phyloP scores from a whole-genome alignment of 345 rosid species.

The Populus nigra region DNA sequence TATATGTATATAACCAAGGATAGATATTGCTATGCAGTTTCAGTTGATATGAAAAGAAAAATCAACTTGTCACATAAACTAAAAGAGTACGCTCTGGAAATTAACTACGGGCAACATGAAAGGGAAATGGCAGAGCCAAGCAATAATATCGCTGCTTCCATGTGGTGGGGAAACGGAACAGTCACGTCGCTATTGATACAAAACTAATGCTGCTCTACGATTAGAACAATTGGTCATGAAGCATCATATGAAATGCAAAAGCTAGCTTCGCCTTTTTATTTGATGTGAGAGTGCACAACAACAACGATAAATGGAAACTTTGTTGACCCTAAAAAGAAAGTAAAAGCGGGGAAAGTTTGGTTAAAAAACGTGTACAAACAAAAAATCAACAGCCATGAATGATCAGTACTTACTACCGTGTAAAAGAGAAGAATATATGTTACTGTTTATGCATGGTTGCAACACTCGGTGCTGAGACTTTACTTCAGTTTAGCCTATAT shows the following conservation, averaged over 20 bases:
- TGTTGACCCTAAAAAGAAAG: slow-evolving; percentile 12
- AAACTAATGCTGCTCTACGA: slow-evolving; percentile 18
- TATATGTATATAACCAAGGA: not conserved
- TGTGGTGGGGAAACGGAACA: slow-evolving; percentile 31
- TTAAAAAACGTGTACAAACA: not conserved
- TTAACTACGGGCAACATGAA: slow-evolving; percentile 18
- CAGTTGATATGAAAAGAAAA: not conserved
- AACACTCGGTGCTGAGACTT: not conserved
- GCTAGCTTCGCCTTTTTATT: slow-evolving; percentile 13
- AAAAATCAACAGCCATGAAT: not conserved
- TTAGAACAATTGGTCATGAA: slow-evolving; percentile 10
- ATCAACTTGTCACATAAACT: not conserved
- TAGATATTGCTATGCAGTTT: not conserved
- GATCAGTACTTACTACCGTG: too few relatives aligned
- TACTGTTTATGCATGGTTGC: not conserved
- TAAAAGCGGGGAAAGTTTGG: not conserved
- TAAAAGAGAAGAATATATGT: not conserved
- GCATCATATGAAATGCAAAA: slow-evolving; percentile 7
- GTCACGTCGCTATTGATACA: slow-evolving; percentile 42
- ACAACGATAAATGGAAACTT: slow-evolving; percentile 25
- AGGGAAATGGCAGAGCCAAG: slow-evolving; percentile 33
- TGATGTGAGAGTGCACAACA: slow-evolving; percentile 29
- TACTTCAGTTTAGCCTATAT: not conserved
- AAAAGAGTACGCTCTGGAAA: not conserved
- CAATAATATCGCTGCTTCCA: slow-evolving; percentile 31